Base-by-base conservation (phyloP, 345 rosid species). In the Melaleuca alternifolia region DNA sequence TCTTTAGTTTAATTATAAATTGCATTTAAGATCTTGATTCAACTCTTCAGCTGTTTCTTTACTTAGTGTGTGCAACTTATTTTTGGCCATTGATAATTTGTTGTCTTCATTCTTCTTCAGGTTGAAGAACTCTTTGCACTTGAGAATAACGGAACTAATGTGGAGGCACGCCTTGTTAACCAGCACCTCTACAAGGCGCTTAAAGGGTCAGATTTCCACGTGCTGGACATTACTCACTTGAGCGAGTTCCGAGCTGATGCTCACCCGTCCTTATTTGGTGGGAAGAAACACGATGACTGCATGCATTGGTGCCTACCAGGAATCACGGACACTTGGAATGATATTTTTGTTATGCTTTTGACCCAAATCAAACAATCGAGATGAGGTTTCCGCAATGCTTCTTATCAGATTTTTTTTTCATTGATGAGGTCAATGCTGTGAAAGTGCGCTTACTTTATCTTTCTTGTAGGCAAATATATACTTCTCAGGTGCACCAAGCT, bases 261-360 rank as follows among this genome's bases (percentile, higher is more conserved):
- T 61, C 99, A 97, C 88, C 99, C 99, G 7, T 92, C 96, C 51
- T 11, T 91, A 0, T 93, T 94, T 12, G 99, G 99, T 77, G 98
- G 98, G 65, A 97, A 97, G 95, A 95, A 93, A 85, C 98, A 95
- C 1, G 92, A 94, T 21, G 99, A 97, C 85, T 96, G 99, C 89
- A 96, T 97, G 99, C 99, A 96, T 87, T 97, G 99, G 98, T 97
- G 99, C 93, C 92, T 97, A 83, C 99, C 99, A 0, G 98, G 99
- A 51, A 87, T 95, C 26, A 92, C 98, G 0, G 98, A 97, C 83
- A 93, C 94, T 56, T 97, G 99, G 98, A 96, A 93, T 28, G 99
- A 97, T 88, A 86, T 97, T 79, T 90, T 97, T 44, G 86, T 90
- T 6, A 89, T 91, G 44, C 87, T 90, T 71, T 54, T 94, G 23